Evolutionary conservation across 306 rosid species (phyloP).

Genomic region (Prunus mira): DNA sequence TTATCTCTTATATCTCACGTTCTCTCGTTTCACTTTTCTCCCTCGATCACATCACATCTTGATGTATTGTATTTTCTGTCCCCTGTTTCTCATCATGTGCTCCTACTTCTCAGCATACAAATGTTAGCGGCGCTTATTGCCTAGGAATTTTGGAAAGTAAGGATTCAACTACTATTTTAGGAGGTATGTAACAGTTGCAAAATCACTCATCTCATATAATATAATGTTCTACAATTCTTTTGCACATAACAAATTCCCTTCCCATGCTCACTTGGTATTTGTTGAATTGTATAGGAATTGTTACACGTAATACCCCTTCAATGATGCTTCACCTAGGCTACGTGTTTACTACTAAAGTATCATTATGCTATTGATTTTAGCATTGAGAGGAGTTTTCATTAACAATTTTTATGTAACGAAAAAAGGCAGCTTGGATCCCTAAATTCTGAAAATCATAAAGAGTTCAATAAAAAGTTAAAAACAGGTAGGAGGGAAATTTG

Average conservation of each 20-base stretch:
- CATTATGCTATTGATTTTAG: no score
- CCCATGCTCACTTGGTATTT: slow-evolving; percentile 10
- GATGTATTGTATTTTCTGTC: neutral
- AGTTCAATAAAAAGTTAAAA: no score
- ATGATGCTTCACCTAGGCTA: no score
- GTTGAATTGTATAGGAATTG: slow-evolving; percentile 34
- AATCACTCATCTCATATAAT: neutral
- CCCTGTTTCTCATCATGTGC: neutral
- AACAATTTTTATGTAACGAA: no score
- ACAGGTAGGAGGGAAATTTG: no score
- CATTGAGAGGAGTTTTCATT: no score
- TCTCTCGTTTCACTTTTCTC: no score
- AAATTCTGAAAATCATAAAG: no score
- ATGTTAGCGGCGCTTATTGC: slow-evolving; percentile 49
- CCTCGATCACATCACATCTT: neutral
- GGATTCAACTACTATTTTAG: slow-evolving; percentile 48
- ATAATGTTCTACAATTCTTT: neutral
- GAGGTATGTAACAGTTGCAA: slow-evolving; percentile 27
- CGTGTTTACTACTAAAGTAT: no score
- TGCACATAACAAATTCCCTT: neutral
- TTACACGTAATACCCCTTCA: slow-evolving; percentile 39
- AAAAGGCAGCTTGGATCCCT: no score
- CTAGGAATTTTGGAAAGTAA: slow-evolving; percentile 41
- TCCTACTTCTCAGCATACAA: slow-evolving; percentile 37
- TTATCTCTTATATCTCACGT: no score